Percentiles rank a stretch among this genome's conserved stretches.
Evolutionary conservation across 805 yeast species (phyloP).

Genomic region (Dipodascus geniculatus): DNA sequence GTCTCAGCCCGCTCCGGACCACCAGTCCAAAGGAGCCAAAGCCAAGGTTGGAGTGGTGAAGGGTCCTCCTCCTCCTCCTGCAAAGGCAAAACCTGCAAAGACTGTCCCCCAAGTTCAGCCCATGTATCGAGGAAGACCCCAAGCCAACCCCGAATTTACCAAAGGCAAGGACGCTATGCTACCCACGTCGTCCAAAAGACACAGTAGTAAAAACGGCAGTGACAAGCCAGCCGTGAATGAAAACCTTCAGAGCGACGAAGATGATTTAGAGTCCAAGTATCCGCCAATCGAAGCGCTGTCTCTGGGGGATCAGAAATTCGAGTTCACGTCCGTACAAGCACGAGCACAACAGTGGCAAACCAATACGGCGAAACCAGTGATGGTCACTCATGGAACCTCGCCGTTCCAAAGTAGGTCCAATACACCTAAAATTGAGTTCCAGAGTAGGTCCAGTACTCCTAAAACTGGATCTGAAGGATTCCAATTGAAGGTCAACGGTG

Average conservation of each 20-base stretch:
- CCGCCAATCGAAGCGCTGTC: neutral
- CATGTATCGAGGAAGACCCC: conserved; percentile 18
- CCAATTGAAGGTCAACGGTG: neutral
- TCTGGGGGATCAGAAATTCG: neutral
- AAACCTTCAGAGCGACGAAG: neutral
- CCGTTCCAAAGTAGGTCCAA: neutral
- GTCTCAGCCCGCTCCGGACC: conserved; percentile 3
- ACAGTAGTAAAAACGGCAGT: too few species aligned
- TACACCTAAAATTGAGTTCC: neutral
- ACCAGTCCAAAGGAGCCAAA: neutral
- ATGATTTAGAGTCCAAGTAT: neutral
- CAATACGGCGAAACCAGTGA: neutral
- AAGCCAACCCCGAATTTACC: conserved; percentile 1
- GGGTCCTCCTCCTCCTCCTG: neutral
- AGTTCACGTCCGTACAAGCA: neutral
- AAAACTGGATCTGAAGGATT: neutral
- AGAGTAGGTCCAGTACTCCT: neutral
- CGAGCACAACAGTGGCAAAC: neutral
- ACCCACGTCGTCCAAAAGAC: too few species aligned
- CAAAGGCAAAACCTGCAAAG: conserved; percentile 5
- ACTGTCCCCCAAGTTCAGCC: conserved; percentile 16
- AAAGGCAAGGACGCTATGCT: too few species aligned
- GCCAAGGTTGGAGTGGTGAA: neutral
- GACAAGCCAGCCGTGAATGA: too few species aligned
- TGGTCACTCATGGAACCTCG: neutral